These are phyloP conservation scores for Cladorrhinum sp. DNA, from an alignment of 2,329 filamentous ascomycete genomes.

Conservation along the genomic window DNA sequence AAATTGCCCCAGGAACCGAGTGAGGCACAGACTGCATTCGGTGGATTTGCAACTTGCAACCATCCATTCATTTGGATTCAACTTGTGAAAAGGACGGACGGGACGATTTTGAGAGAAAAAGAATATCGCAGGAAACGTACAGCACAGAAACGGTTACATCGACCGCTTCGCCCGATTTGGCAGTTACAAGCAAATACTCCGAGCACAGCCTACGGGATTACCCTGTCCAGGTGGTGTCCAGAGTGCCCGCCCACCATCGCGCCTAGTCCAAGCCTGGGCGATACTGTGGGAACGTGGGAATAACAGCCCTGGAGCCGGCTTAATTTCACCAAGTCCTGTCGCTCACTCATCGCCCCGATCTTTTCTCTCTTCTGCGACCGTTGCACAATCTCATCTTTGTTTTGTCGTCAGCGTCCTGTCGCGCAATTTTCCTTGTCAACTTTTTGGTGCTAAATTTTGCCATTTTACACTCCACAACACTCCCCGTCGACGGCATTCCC, in stretches of 20 bases:
- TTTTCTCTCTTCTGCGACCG: not conserved
- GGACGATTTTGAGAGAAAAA: not conserved
- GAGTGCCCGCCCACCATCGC: not conserved
- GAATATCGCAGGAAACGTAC: not conserved
- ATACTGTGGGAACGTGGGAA: conserved; percentile 5
- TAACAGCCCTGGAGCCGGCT: conserved; percentile 5
- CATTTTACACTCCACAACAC: not conserved
- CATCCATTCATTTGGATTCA: not conserved
- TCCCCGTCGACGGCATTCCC: not conserved
- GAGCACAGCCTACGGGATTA: conserved; percentile 6
- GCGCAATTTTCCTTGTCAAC: not conserved
- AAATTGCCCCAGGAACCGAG: conserved; percentile 12
- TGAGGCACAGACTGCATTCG: not conserved
- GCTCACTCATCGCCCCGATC: not conserved
- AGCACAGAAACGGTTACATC: not conserved
- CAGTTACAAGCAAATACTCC: conserved; percentile 3
- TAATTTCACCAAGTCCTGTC: conserved; percentile 1
- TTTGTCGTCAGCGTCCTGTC: not conserved
- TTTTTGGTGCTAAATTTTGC: not conserved
- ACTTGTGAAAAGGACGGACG: not conserved
- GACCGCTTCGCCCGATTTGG: conserved; percentile 8
- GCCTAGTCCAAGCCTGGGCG: conserved; percentile 11
- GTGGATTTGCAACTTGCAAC: not conserved
- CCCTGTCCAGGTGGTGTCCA: not conserved
- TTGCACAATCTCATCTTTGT: not conserved